Evolutionary conservation across 1,139 yeast species (phyloP), one percentile per base, ranked within the genome.

Genomic region (Taphrina confusa): DNA sequence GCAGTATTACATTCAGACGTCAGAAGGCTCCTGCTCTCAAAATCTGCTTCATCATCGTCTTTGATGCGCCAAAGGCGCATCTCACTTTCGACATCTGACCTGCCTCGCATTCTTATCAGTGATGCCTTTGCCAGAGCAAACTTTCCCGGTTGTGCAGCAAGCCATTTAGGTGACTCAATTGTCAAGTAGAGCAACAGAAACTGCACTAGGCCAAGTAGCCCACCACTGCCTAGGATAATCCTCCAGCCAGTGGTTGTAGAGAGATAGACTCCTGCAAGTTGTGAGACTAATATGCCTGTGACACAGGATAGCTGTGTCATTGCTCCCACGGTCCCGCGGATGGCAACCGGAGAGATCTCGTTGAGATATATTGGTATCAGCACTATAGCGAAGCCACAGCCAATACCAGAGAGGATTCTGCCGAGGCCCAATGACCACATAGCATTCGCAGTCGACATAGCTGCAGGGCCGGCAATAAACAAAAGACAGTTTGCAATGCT

Each of bases 101-200:
- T 49, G 5, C 67, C 69, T 8, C 81, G 73, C 11, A 79, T 65
- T 34, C 65, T 66, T 12, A 64, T 65, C 37, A 79, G 66, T 1
- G 73, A 70, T 2, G 60, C 65, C 51, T 72, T 72, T 0, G 83
- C 82, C 44, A 72, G 34, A 70, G 0, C 66, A 65, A 1, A 68
- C 57, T 44, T 71, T 65, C 54, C 54, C 1, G 78, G 61, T 8
- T 62, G 63, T 16, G 63, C 37, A 5, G 75, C 72, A 33, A 88
- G 75, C 97, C 97, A 91, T 70, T 84, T 81, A 1, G 97, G 97
- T 1, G 94, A 84, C 71, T 91, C 97, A 23, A 80, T 81, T n/a
- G 83, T 77, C 47, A 76, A 73, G 1, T 78, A 66, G 31, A 80
- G 73, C 12, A 79, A 69, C 0, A 79, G 60, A 2, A 83, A 74